Base-by-base conservation (phyloP, 176 grass and related monocot species). In the Eragrostis nindensis region DNA sequence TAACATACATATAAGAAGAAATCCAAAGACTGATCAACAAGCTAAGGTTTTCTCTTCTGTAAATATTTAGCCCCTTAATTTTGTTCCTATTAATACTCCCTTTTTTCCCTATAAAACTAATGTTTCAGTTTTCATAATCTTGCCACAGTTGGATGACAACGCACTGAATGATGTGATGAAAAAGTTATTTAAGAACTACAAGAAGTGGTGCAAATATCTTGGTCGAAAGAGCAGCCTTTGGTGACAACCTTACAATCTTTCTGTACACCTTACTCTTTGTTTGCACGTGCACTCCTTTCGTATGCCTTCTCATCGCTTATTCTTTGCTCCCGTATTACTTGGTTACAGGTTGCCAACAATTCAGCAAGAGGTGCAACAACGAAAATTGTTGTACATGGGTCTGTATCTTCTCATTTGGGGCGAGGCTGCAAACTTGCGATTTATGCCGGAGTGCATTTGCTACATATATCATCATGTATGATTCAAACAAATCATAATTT, bases 401-500 rank as follows among this genome's bases (percentile, higher is more conserved):
- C 79, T 98, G 70, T 98, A 98, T 85, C 90, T 98, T 89, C 95
- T 98, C 87, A 98, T 98, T 84, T 98, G 95, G 95, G 95, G 95
- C 5, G 95, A 98, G 84, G 95, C 95, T 80, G 92, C 95, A 45
- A 98, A 98, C 79, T 88, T 98, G 92, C 81, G 95, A 85, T 98
- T 98, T 66, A 91, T 98, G 95, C 95, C 95, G 25, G 95, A 98
- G 72, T 98, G 95, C 74, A 76, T 95, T 86, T 98, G 95, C 65
- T 98, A 98, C 79, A 98, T 98, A 82, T 98, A 98, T 87, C 95
- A 98, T 79, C 92, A 98, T 94, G 95, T 95, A 94, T 40, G 83
- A 71, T 54, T 43, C 78, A 50, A 78, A 62, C 13, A 72, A 66
- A 84, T 6, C 65, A 48, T 52, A 50, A 45, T 18, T 78, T 50